Base-by-base conservation (phyloP, 768 basidiomycete species). In the Collybia sp. region DNA sequence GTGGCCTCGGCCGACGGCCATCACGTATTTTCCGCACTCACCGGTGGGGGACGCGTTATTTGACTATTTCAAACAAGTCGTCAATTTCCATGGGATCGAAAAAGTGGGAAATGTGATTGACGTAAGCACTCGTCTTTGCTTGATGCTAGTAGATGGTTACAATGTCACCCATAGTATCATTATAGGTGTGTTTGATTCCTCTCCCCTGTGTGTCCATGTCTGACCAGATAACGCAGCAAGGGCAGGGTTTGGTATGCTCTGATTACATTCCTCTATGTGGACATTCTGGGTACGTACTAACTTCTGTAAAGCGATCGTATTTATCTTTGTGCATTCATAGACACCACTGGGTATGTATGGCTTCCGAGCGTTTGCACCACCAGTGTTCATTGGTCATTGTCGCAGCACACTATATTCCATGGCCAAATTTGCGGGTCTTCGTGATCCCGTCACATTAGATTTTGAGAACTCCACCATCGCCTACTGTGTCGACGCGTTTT, bases 371-470 rank as follows among this genome's bases (percentile, higher is more conserved):
- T 20, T 11, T 17, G 41, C 25, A 25, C 8, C 8, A 13, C 20
- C n/a, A 34, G 30, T 15, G 16, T 30, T 42, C 31, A 15, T 35
- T 46, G 12, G 44, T 40, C 46, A 63, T 67, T 72, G 47, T 73
- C 68, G 70, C 45, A 85, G 90, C 58, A 92, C 90, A 8, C 69
- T 93, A 3, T 91, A 92, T 60, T 85, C 90, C 33, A 92, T 93
- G 90, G 87, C 88, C 44, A 90, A 87, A 61, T 92, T 92, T 51
- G 88, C 90, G 5, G 88, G 87, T n/a, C 75, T 93, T 1, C 87
- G 88, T 40, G 84, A 92, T 58, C 84, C 84, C 1, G 78, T 88
- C 12, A 91, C 89, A 18, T 70, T 90, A 46, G 90, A 93, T 60
- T 93, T 93, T 54, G 90, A 93, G 66, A 79, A 82, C 51, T 87